Percentiles rank a stretch among this genome's conserved stretches.
Evolutionary conservation across 805 yeast genomes (phyloP).

Genomic region (Isabelozyma pseudorhagii): DNA sequence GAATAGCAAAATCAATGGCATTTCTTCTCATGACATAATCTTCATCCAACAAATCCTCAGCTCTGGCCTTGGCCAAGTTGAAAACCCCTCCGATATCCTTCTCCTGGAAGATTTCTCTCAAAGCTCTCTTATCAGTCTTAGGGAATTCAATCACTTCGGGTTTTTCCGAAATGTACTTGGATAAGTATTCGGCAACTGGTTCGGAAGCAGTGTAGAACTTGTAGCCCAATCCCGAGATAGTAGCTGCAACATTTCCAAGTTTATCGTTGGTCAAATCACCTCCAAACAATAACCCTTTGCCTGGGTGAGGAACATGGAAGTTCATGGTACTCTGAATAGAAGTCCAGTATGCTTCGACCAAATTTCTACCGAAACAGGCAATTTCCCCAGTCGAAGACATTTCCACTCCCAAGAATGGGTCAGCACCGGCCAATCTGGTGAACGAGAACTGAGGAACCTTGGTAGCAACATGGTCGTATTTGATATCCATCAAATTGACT

Average conservation of each 20-base stretch:
- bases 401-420: constrained; percentile 96
- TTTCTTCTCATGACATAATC: constrained; percentile 98
- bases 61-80: constrained; percentile 89
- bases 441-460: constrained; percentile 98
- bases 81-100: constrained; percentile 83
- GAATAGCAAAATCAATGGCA: constrained; percentile 96
- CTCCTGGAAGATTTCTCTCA: constrained; percentile 89
- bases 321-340: constrained; percentile 96
- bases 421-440: constrained; percentile 96
- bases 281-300: constrained; percentile 86
- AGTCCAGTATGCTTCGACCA: constrained; percentile 95
- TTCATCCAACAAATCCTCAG: constrained; percentile 77
- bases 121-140: constrained; percentile 84
- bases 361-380: constrained; percentile 89
- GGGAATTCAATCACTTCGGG: constrained; percentile 84
- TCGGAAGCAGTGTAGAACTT: constrained; percentile 74
- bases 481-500: constrained; percentile 72
- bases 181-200: constrained; percentile 69
- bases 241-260: constrained; percentile 70
- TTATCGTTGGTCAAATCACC: constrained; percentile 78
- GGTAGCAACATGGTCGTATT: constrained; percentile 84
- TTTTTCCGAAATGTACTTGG: constrained; percentile 40
- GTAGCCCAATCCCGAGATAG: constrained; percentile 73
- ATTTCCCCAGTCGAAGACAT: constrained; percentile 99
- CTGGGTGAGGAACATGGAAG: constrained; percentile 90